Evolutionary conservation across 257 asterid species (phyloP).

Genomic region (Forsythia suspensa): DNA sequence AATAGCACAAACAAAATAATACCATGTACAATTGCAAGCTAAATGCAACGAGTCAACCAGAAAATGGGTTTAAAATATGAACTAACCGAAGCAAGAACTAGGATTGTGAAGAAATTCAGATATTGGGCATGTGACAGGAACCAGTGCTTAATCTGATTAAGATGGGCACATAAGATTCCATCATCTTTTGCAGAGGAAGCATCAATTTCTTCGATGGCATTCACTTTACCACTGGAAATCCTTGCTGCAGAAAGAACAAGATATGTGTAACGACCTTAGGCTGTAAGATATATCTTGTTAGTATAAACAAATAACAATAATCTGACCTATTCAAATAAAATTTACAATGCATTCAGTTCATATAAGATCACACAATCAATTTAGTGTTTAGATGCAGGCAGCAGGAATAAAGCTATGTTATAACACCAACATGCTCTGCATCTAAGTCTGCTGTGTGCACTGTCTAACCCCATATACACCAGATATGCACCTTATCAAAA

Average conservation of each 20-base stretch:
- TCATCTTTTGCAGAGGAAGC: conserved; percentile 42
- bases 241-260: conserved; percentile 48
- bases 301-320: neutral
- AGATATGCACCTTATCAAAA: too few species aligned
- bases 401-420: neutral
- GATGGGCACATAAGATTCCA: conserved; percentile 42
- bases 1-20: neutral
- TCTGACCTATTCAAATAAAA: neutral
- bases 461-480: too few species aligned
- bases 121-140: conserved; percentile 70
- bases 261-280: conserved; percentile 11
- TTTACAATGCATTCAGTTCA: neutral
- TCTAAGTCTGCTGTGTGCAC: too few species aligned
- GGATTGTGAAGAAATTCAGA: conserved; percentile 66
- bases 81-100: conserved; percentile 82
- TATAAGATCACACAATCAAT: neutral
- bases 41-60: neutral
- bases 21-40: neutral
- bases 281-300: neutral
- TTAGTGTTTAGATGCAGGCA: neutral
- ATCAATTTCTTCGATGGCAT: conserved; percentile 58
- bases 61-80: neutral
- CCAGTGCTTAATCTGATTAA: conserved; percentile 57
- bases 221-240: conserved; percentile 59
- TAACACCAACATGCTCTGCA: too few species aligned